Conservation (phyloP, 1,284 basidiomycete species). For the Sporisorium iseilematis-ciliati region DNA sequence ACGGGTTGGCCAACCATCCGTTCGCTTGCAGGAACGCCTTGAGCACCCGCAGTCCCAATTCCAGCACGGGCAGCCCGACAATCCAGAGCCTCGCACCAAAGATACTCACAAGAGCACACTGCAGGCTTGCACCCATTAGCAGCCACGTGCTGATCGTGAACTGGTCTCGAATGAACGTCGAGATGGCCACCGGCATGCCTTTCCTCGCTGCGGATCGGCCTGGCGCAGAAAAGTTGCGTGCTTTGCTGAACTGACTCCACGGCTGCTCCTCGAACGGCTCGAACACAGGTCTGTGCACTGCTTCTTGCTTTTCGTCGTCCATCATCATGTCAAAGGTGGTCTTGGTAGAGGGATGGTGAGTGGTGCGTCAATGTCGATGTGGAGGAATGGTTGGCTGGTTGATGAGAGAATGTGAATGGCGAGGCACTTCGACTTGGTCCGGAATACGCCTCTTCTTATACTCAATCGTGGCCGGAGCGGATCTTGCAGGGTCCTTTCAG, state of each 20-base stretch:
- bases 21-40: slow-evolving; percentile 15
- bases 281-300: slow-evolving; percentile 13
- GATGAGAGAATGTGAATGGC: no score
- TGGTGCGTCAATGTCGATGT: no score
- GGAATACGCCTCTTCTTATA: no score
- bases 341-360: background rate
- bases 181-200: background rate
- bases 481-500: no score
- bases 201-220: slow-evolving; percentile 7
- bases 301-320: background rate
- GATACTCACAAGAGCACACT: slow-evolving; percentile 14
- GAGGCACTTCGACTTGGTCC: no score
- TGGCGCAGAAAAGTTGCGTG: background rate
- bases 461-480: no score
- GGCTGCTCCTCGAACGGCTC: slow-evolving; percentile 21
- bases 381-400: no score
- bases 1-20: slow-evolving; percentile 10
- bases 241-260: slow-evolving; percentile 18
- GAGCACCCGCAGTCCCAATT: slow-evolving; percentile 10
- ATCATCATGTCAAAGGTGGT: background rate
- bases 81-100: slow-evolving; percentile 21
- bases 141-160: slow-evolving; percentile 29
- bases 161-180: slow-evolving; percentile 14
- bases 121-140: slow-evolving; percentile 21
- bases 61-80: slow-evolving; percentile 13